A percentile compares a stretch with the other conserved stretches of the same genome.
Conservation (phyloP, 352 stramenopile species). For the Pythium sukuiense region DNA sequence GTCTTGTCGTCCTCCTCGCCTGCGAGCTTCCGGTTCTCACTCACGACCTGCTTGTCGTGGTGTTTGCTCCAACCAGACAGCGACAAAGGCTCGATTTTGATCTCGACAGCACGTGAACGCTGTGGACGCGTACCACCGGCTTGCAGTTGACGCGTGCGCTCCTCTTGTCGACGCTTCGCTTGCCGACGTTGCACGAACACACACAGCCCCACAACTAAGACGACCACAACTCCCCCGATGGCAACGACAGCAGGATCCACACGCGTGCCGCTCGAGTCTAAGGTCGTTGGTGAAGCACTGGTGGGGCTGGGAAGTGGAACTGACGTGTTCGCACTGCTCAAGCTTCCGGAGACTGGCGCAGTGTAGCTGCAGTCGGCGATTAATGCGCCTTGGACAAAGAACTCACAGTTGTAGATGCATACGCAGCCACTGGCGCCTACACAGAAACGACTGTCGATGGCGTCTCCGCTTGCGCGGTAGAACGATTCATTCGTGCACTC, state of each 20-base stretch:
- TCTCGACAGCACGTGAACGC: background rate
- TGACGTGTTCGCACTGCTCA: background rate
- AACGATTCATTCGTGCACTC: background rate
- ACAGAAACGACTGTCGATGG: conserved; percentile 13
- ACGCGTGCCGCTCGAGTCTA: background rate
- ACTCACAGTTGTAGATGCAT: conserved; percentile 14
- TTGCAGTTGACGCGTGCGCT: background rate
- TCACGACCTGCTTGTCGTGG: background rate
- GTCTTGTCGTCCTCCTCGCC: background rate
- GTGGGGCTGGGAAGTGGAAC: background rate
- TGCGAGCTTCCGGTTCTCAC: background rate
- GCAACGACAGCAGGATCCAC: background rate
- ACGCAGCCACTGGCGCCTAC: conserved; percentile 10
- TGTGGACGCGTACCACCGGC: background rate
- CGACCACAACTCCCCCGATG: background rate
- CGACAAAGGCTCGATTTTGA: background rate
- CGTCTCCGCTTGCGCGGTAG: background rate
- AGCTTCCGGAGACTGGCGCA: background rate
- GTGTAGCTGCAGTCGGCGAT: background rate
- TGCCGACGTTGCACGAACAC: background rate
- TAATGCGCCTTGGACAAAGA: background rate
- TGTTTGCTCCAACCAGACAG: background rate
- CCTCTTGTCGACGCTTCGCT: background rate
- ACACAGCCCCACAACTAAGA: background rate
- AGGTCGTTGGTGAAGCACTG: background rate